Base-by-base conservation (phyloP, 192 early-diverging fungal genomes). In the Coemansia sp. region DNA sequence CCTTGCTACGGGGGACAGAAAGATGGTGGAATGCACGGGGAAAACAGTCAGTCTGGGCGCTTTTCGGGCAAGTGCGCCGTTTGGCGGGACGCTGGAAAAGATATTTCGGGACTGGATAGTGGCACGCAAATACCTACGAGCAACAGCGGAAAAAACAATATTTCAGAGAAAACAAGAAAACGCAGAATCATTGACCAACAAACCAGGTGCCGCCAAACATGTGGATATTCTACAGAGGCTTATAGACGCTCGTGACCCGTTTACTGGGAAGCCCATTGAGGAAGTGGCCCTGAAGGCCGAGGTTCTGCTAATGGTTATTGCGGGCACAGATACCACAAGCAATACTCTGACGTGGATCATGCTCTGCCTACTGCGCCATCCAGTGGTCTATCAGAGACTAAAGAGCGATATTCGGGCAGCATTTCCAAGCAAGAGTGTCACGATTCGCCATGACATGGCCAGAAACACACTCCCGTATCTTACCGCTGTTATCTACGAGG, bases 141-240 rank as follows among this genome's bases (percentile, higher is more conserved):
- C 10, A n/a, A 26, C 74, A 41, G 68, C 64, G 0, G 8, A 64
- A 5, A 45, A 15, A 11, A 65, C 77, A 0, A 67, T 71, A 11
- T 19, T 23, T 0, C 43, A 61, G 5, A 52, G 61, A 1, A 49
- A 47, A 15, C 18, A 56, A 5, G n/a, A 74, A 7, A 32, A 56
- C 21, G 13, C 26, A 26, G 26, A 26, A 26, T 26, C 26, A 3
- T 26, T 26, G 3, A 26, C 0, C 3, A 3, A 0, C 26, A 26
- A 26, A 18, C 5, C 41, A 45, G 9, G 40, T 43, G 41, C 3
- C 21, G 39, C 53, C 19, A 18, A 58, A 3, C 59, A 37, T 4
- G 18, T 49, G 5, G 82, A 84, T 42, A 76, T 79, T 15, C 66
- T 84, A 52, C 82, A 84, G 43, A 68, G 54, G 18, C 52, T 84